Conservation (phyloP, 176 grass and related monocot genomes). For the Saccharum officinarum region DNA sequence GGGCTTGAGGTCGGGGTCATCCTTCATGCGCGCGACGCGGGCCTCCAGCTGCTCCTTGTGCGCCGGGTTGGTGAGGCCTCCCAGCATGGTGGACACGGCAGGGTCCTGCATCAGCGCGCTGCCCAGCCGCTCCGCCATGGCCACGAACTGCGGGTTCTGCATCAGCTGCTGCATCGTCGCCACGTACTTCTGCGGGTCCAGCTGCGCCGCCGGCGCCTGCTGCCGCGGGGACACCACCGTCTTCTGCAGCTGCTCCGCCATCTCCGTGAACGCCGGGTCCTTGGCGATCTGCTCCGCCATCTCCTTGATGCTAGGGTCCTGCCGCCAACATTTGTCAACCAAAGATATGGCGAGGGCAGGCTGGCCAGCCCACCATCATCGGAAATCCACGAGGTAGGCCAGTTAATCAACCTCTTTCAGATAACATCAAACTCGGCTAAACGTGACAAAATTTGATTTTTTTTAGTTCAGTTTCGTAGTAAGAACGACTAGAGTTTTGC, state of each 20-base stretch:
- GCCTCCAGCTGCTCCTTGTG: conserved; percentile 80
- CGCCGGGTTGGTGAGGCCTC: conserved; percentile 71
- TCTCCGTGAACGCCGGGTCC: conserved; percentile 83
- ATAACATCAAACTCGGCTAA: background rate
- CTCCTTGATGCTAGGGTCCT: conserved; percentile 95
- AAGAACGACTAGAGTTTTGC: background rate
- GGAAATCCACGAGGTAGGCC: background rate
- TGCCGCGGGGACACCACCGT: conserved; percentile 51
- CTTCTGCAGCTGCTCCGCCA: conserved; percentile 98
- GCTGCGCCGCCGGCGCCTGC: conserved; percentile 8
- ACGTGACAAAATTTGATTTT: background rate
- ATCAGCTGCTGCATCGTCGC: conserved; percentile 94
- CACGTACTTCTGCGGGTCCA: conserved; percentile 88
- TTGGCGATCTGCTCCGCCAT: conserved; percentile 98
- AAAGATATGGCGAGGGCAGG: background rate
- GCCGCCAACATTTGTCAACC: background rate
- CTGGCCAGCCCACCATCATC: too few species aligned
- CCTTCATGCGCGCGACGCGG: conserved; percentile 77
- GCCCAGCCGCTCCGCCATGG: conserved; percentile 86
- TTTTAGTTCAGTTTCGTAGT: background rate
- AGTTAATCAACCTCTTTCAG: background rate
- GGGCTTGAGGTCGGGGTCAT: conserved; percentile 76
- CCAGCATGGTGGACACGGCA: conserved; percentile 68
- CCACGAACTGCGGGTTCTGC: conserved; percentile 90
- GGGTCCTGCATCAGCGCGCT: conserved; percentile 98